Evolutionary conservation across 495 filamentous ascomycete genomes (phyloP).

Genomic region (Talaromyces proteolyticus): DNA sequence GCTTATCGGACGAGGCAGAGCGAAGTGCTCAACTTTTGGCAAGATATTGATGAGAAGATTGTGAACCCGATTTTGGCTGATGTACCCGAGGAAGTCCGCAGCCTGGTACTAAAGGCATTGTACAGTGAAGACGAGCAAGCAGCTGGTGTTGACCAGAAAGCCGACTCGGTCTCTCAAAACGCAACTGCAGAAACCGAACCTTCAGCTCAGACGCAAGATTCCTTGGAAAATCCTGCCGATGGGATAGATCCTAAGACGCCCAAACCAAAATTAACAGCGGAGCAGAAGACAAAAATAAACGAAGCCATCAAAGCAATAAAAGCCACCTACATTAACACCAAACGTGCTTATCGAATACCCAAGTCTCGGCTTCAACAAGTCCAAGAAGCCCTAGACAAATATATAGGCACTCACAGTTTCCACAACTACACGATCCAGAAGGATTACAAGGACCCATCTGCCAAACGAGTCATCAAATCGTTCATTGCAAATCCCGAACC

Average conservation of each 20-base stretch:
- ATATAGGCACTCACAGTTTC: conserved; percentile 79
- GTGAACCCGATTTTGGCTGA: conserved; percentile 66
- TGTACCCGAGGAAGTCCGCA: conserved; percentile 41
- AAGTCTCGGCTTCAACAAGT: conserved; percentile 62
- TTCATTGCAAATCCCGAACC: conserved; percentile 69
- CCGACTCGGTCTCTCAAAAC: not conserved
- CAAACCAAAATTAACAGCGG: conserved; percentile 13
- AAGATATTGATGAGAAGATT: conserved; percentile 65
- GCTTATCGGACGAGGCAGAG: conserved; percentile 61
- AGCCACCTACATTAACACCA: conserved; percentile 67
- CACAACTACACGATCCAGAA: conserved; percentile 97
- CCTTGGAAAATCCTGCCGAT: too few species aligned
- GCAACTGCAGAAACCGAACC: conserved; percentile 7
- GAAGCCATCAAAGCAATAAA: conserved; percentile 69
- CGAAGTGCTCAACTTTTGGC: conserved; percentile 78
- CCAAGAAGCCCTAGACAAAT: conserved; percentile 62
- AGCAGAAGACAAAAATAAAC: conserved; percentile 29
- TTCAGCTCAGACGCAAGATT: conserved; percentile 2
- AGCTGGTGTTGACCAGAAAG: conserved; percentile 2
- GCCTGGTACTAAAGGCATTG: conserved; percentile 32
- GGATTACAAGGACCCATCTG: conserved; percentile 65
- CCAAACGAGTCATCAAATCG: conserved; percentile 82
- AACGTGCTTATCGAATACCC: conserved; percentile 75
- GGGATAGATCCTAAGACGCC: too few species aligned
- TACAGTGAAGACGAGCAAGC: conserved; percentile 18